Conservation (phyloP, 371 early-diverging fungal genomes). For the Funneliformis caledonium region DNA sequence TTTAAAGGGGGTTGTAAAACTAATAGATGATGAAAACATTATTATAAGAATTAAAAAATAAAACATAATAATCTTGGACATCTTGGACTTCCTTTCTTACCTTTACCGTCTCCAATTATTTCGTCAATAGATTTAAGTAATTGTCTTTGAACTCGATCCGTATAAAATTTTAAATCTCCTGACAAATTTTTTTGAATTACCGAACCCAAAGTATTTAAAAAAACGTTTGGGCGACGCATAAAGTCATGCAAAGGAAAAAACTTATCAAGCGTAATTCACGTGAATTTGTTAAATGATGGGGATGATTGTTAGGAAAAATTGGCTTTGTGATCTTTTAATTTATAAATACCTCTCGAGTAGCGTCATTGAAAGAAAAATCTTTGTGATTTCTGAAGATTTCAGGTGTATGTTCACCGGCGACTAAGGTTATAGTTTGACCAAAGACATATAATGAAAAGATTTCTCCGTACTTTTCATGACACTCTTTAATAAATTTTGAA, state of each 20-base stretch:
- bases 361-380: not conserved
- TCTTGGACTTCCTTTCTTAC: not conserved
- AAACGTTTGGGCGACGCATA: not conserved
- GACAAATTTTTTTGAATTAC: not conserved
- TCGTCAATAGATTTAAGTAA: not conserved
- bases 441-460: conserved; percentile 1
- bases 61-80: no score
- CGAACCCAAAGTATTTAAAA: not conserved
- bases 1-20: not conserved
- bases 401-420: not conserved
- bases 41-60: no score
- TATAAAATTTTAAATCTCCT: not conserved
- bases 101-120: not conserved
- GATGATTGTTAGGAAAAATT: not conserved
- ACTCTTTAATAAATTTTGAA: not conserved
- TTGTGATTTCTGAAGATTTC: not conserved
- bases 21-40: not conserved
- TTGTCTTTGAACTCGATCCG: not conserved
- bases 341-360: not conserved
- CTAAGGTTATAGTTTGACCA: not conserved
- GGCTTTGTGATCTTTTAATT: not conserved
- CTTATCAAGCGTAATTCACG: no score
- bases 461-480: not conserved
- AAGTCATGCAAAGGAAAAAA: no score
- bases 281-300: not conserved